These are phyloP conservation scores for Termitomyces sp. DNA, from an alignment of 768 basidiomycete species.

Conservation along the genomic window DNA sequence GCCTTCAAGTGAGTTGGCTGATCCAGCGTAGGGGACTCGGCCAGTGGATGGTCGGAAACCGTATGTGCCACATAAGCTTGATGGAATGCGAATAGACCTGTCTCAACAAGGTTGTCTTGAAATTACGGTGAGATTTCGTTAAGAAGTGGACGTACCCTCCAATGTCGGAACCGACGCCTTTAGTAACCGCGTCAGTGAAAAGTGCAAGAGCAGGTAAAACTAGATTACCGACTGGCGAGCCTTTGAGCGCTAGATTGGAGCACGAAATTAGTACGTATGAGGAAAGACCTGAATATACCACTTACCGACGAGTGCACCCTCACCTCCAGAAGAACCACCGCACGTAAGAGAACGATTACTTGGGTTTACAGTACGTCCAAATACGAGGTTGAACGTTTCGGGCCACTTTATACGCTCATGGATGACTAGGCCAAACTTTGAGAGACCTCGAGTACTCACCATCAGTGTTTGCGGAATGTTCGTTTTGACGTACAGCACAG, in stretches of 20 bases:
- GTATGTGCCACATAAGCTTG: slow-evolving; percentile 64
- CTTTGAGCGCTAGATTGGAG: slow-evolving; percentile 28
- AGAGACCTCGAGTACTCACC: slow-evolving; percentile 29
- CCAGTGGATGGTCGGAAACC: slow-evolving; percentile 64
- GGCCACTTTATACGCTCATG: slow-evolving; percentile 45
- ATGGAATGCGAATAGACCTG: slow-evolving; percentile 69
- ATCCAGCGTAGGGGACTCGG: slow-evolving; percentile 66
- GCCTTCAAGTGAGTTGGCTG: slow-evolving; percentile 60
- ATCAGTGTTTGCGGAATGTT: slow-evolving; percentile 75
- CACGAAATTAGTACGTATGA: too few species aligned
- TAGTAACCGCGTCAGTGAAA: not conserved
- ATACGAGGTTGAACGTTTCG: slow-evolving; percentile 76
- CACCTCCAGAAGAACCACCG: slow-evolving; percentile 85
- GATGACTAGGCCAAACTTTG: not conserved
- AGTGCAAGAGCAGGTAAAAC: not conserved
- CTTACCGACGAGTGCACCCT: slow-evolving; percentile 66
- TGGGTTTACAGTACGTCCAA: slow-evolving; percentile 75
- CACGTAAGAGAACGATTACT: slow-evolving; percentile 62
- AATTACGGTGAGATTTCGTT: not conserved
- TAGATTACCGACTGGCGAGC: slow-evolving; percentile 34
- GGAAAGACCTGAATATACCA: slow-evolving; percentile 6
- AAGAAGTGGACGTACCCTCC: slow-evolving; percentile 46
- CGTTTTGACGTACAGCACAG: slow-evolving; percentile 65
- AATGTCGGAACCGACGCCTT: slow-evolving; percentile 66
- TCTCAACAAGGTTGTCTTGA: not conserved